Evolutionary conservation across 2,329 filamentous ascomycete genomes (phyloP), one percentile per base, ranked within the genome.

Genomic region (Cladosporium oxysporum): DNA sequence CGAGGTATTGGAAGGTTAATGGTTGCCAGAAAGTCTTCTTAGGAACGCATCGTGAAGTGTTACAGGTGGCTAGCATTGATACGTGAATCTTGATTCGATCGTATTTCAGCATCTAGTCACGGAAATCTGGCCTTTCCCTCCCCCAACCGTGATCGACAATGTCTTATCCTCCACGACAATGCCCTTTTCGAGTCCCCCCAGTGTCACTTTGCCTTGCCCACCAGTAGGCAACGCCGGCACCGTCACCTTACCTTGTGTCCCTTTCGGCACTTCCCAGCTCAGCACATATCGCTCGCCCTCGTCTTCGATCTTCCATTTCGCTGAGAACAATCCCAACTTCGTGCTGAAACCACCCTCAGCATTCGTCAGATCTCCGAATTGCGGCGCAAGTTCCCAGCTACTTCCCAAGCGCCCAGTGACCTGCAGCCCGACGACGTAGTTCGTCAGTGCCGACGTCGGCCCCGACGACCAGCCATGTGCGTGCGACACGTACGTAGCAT

Each of bases 381-480:
- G 75, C 5, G 83, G 83, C 23, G 71, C 76, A 31, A 84, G 58
- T 14, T 67, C 75, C 83, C 83, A 85, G 21, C 71, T 77, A 41
- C 71, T 70, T 0, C 82, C 82, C 4, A 76, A 67, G 0, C 76
- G 77, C 6, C 73, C 78, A 3, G 76, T 77, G 1, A 84, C 74
- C 4, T 76, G 74, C 4, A 84, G 67, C 0, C 82, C 82, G 4
- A 83, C 77, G 1, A 83, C 69, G 66, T 78, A 83, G 64, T 81
- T 78, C 5, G 79, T 82, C 53, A 84, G 69, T 0, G 78, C 78
- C 1, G 74, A 76, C 1, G 82, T 82, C 3, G 83, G 83, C 0
- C 82, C 82, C 0, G 82, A 84, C 0, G 81, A 76, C 83, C 83
- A 85, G 3, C 82, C 82, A 64, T 85, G 83, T 0, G 83, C 81